Conservation (phyloP, 306 rosid genomes). For the Fagus crenata region DNA sequence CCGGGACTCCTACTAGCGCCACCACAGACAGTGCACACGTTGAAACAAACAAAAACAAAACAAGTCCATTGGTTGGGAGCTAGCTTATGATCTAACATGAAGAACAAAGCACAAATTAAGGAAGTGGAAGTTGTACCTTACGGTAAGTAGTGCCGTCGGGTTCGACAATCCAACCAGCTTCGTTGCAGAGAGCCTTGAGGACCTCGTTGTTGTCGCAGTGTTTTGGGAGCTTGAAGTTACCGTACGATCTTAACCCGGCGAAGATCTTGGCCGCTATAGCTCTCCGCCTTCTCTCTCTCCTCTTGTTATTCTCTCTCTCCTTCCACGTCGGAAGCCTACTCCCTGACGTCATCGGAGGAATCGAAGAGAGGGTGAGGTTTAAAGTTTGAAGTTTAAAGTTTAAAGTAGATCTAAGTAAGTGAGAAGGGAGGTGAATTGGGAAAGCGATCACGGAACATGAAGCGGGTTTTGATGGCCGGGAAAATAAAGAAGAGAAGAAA, state of each 20-base stretch:
- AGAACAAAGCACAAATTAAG: neutral
- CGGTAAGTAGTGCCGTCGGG: slow-evolving; percentile 86
- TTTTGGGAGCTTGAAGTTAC: slow-evolving; percentile 83
- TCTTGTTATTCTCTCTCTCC: slow-evolving; percentile 93
- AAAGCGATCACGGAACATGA: slow-evolving; percentile 13
- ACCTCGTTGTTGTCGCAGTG: slow-evolving; percentile 98
- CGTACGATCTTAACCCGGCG: slow-evolving; percentile 76
- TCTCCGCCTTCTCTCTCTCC: slow-evolving; percentile 72
- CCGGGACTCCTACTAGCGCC: no score
- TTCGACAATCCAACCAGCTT: slow-evolving; percentile 89
- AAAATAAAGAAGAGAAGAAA: slow-evolving; percentile 13
- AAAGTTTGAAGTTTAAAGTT: no score
- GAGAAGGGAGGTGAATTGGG: neutral
- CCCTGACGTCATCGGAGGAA: slow-evolving; percentile 67
- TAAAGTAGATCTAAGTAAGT: no score
- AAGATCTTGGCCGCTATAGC: slow-evolving; percentile 90
- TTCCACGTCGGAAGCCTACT: slow-evolving; percentile 77
- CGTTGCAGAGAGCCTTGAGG: slow-evolving; percentile 86
- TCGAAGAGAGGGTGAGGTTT: neutral
- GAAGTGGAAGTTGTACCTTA: slow-evolving; percentile 48
- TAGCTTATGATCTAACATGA: neutral
- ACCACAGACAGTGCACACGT: no score
- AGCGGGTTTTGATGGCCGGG: slow-evolving; percentile 11
- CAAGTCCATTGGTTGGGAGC: no score
- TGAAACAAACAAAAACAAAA: no score